Evolutionary conservation across 768 basidiomycete genomes (phyloP), one percentile per base, ranked within the genome.

Genomic region (Fistulinella prunicolor): DNA sequence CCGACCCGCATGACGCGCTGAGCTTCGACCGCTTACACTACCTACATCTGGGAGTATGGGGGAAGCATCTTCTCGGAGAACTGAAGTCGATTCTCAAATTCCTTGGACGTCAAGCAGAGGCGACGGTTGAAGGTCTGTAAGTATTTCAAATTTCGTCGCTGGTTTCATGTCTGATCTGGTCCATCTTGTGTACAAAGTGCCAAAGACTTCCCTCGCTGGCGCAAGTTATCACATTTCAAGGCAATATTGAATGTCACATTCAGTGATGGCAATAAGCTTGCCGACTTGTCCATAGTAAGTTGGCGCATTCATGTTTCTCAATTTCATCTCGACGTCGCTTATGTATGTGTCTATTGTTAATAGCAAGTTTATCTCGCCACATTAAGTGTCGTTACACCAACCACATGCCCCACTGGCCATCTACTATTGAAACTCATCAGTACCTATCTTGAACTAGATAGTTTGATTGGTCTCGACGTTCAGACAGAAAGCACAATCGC

Each of bases 1-100:
- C 68, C 5, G 70, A 74, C 50, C 66, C 68, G 7, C 51, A 70
- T 41, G 16, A 32, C 4, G 65, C 70, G 22, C 20, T 69, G 3
- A 69, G 68, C 9, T 76, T 68, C 44, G 74, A 78, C 53, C 56
- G 56, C 3, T 59, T 77, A 13, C 75, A 77, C 51, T 56, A 51
- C 9, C 59, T 70, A 43, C 44, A 64, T 39, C 42, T 39, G 21
- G 75, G 73, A 1, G 23, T 72, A 3, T 67, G 60, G 45, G 56
- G 63, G 0, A 58, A 69, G 28, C 73, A 74, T 46, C 38, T 74
- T 1, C 59, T 62, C 19, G 39, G 6, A 1, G 50, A 64, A 26
- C 7, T 72, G 10, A 61, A 67, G 47, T 35, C 29, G 16, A 37
- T 60, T 29, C 24, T 70, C 2, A 46, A 48, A 1, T 43, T 22